Base-by-base conservation (phyloP, 2,329 filamentous ascomycete genomes). In the Calonectria ilicicola region DNA sequence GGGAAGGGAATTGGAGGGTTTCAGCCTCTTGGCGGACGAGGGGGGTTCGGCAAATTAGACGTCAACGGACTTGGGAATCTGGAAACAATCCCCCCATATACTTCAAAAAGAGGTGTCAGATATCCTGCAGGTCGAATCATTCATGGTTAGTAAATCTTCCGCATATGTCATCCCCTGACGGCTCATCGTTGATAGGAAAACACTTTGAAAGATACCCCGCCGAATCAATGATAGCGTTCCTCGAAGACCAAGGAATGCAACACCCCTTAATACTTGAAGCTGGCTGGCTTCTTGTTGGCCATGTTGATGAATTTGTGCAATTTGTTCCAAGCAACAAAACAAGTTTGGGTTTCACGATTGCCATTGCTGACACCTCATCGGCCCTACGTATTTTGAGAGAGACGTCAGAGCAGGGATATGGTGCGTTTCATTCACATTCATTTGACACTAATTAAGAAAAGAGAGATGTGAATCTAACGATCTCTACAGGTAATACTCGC, bases 31-130 rank as follows among this genome's bases (percentile, higher is more conserved):
- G 51, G 47, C 7, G 35, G 29, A 6, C 29, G 62, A 38, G 62
- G 62, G 14, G 64, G 56, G 5, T 68, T 73, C 44, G 72, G 68
- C 0, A 26, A 72, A n/a, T 74, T 73, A 6, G 72, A 67, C 12
- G 77, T 77, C 32, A 78, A 81, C 35, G 76, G 74, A 0, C 70
- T 65, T 4, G 81, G 84, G 0, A 85, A 86, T 67, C 62, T 86
- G 4, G 84, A 86, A 69, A 83, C 83, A 0, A 84, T 85, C 32
- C 84, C 83, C 5, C 83, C 84, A 0, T 74, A 82, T 35, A 47
- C 26, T 0, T 72, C 75, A 29, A 72, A 74, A 23, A 81, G 79
- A 2, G 79, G 76, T 12, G 72, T 70, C 9, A 35, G 53, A 9
- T 82, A 76, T 32, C 77, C 74, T 3, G 74, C 73, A 0, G 80